phyloP scores from a whole-genome alignment of 257 asterid genomes.

The Lithospermum erythrorhizon region DNA sequence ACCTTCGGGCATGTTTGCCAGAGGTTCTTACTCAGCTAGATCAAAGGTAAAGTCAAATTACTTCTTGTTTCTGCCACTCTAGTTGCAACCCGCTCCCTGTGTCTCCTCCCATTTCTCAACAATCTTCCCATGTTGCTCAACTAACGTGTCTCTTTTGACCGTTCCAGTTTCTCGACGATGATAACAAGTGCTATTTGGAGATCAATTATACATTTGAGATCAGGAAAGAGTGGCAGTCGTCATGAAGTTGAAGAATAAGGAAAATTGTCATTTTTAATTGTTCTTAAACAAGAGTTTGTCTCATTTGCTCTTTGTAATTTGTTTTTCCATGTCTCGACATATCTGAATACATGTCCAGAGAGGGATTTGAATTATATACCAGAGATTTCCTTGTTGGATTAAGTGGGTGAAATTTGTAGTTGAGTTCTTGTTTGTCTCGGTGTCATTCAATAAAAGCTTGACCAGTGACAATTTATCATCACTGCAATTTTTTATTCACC shows the following conservation, averaged over 20 bases:
- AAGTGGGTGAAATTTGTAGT: not conserved
- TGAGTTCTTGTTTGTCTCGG: not conserved
- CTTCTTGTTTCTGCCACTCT: not conserved
- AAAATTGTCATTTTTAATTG: not conserved
- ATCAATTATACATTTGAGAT: constrained; percentile 88
- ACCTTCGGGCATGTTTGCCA: constrained; percentile 85
- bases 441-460: no score
- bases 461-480: no score
- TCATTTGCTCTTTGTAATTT: not conserved
- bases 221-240: constrained; percentile 78
- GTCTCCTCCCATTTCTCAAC: not conserved
- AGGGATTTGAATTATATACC: not conserved
- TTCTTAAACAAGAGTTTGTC: not conserved
- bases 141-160: not conserved
- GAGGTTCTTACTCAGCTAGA: constrained; percentile 88
- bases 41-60: constrained; percentile 43
- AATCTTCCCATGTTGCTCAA: not conserved
- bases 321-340: not conserved
- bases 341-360: not conserved
- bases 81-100: not conserved
- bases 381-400: not conserved
- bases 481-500: not conserved
- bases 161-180: constrained; percentile 81
- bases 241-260: not conserved
- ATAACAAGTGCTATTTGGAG: constrained; percentile 87